These are phyloP conservation scores for Diaporthe longicolla DNA, from an alignment of 2,329 filamentous ascomycete species.

Conservation along the genomic window DNA sequence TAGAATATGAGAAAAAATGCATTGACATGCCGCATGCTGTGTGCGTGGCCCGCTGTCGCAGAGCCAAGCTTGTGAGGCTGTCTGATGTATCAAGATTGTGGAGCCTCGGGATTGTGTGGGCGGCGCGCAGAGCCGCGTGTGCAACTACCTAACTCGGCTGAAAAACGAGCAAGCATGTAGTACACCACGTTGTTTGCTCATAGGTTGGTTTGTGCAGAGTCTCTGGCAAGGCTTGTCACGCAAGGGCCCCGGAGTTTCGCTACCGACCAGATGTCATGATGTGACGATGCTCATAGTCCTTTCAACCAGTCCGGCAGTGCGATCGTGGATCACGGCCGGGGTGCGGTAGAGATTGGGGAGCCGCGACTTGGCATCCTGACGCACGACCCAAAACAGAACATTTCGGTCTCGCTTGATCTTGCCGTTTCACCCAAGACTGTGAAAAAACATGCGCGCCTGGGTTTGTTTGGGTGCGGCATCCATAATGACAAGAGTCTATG, in stretches of 20 bases:
- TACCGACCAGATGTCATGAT: conserved; percentile 6
- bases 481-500: background rate
- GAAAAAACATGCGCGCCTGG: background rate
- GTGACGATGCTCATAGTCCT: background rate
- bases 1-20: conserved; percentile 13
- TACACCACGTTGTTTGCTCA: background rate
- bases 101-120: conserved; percentile 9
- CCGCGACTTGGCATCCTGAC: conserved; percentile 20
- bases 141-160: background rate
- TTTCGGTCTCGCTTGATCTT: conserved; percentile 28
- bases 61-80: conserved; percentile 29
- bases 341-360: background rate
- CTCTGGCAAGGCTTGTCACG: background rate
- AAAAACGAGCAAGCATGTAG: background rate
- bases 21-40: conserved; percentile 11
- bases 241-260: background rate
- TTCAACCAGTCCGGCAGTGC: background rate
- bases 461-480: conserved; percentile 6
- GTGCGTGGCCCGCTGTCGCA: conserved; percentile 5
- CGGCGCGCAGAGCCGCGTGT: conserved; percentile 21
- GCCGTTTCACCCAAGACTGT: conserved; percentile 15
- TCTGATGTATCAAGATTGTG: conserved; percentile 29
- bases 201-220: background rate
- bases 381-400: conserved; percentile 36
- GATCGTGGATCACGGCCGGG: background rate